These are phyloP conservation scores for Annona cherimola DNA, from an alignment of 164 flowering plant genomes.

Conservation along the genomic window DNA sequence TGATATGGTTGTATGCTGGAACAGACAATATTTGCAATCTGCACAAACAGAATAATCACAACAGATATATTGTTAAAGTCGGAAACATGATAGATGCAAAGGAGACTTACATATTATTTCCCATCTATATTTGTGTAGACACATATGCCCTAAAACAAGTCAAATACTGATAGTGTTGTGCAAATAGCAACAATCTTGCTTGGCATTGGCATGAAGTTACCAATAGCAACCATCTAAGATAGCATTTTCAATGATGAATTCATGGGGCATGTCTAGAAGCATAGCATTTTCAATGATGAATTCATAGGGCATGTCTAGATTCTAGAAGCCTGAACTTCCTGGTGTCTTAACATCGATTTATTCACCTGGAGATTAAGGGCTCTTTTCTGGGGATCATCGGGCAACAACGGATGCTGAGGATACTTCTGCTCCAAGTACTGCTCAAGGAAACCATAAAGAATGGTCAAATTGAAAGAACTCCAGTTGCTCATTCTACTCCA, in stretches of 20 bases:
- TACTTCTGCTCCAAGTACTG: conserved; percentile 74
- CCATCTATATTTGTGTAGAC: no score
- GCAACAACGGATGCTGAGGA: conserved; percentile 72
- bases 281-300: background rate
- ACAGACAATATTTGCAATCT: conserved; percentile 80
- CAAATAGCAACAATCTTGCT: no score
- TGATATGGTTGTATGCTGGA: conserved; percentile 87
- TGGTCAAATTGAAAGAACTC: background rate
- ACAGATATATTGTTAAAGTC: background rate
- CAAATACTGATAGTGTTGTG: no score
- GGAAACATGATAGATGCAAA: no score
- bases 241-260: background rate
- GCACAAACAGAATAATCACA: conserved; percentile 5
- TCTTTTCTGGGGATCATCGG: conserved; percentile 57
- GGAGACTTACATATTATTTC: no score
- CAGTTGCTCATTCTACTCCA: background rate
- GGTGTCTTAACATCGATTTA: background rate
- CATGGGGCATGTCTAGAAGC: background rate
- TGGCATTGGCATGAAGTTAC: background rate
- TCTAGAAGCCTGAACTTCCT: background rate
- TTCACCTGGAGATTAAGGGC: conserved; percentile 80
- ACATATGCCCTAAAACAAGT: background rate
- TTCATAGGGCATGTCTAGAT: background rate
- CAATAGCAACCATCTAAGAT: background rate
- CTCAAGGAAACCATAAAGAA: background rate